Conservation (phyloP, 2,329 filamentous ascomycete species). For the Cordyceps tenuipes region DNA sequence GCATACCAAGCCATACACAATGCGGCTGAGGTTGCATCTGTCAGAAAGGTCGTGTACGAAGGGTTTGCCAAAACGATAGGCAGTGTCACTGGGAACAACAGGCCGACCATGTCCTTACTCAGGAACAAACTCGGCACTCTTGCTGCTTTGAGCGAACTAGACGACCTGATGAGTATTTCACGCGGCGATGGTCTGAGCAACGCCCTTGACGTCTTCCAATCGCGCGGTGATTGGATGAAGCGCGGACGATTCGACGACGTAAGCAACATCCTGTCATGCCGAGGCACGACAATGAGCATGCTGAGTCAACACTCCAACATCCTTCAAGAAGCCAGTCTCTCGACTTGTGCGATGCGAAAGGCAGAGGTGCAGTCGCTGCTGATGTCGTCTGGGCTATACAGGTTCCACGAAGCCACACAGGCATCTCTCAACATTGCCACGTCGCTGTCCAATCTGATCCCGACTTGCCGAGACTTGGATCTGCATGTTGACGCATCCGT, state of each 20-base stretch:
- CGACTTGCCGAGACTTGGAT: conserved; percentile 59
- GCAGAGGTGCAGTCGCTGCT: conserved; percentile 72
- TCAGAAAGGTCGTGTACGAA: conserved; percentile 52
- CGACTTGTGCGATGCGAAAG: conserved; percentile 54
- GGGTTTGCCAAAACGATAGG: conserved; percentile 54
- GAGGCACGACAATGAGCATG: conserved; percentile 74
- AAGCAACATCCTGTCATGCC: conserved; percentile 69
- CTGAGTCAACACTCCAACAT: conserved; percentile 63
- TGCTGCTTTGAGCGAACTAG: conserved; percentile 71
- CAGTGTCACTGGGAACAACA: conserved; percentile 39
- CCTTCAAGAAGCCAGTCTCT: conserved; percentile 51
- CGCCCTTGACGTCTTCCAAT: conserved; percentile 55
- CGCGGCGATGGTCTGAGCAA: conserved; percentile 52
- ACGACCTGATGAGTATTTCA: conserved; percentile 61
- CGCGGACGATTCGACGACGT: conserved; percentile 73
- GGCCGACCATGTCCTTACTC: conserved; percentile 40
- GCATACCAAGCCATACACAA: conserved; percentile 72
- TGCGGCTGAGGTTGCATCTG: conserved; percentile 45
- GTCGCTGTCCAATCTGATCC: conserved; percentile 69
- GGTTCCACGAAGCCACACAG: conserved; percentile 73
- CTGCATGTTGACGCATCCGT: conserved; percentile 70
- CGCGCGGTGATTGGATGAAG: conserved; percentile 70
- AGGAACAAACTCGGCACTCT: conserved; percentile 52
- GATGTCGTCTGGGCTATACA: conserved; percentile 64
- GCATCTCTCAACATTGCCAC: conserved; percentile 83